Percentiles rank a stretch among this genome's conserved stretches.
These are phyloP conservation scores for Pythium phragmitis DNA, from an alignment of 352 stramenopile genomes.

Conservation along the genomic window DNA sequence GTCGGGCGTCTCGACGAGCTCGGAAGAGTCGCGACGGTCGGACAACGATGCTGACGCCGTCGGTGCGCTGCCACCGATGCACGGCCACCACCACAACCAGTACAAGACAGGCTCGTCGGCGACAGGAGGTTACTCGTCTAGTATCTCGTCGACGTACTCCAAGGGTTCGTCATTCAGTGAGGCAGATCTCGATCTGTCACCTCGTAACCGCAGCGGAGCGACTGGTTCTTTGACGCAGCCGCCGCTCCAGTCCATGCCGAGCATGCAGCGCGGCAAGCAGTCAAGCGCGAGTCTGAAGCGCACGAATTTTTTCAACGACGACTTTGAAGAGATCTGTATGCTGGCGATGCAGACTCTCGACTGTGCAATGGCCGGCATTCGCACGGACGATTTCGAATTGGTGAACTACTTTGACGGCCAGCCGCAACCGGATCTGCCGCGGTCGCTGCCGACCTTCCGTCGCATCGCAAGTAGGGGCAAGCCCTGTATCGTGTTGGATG, in stretches of 20 bases:
- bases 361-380: conserved; percentile 86
- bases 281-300: conserved; percentile 31
- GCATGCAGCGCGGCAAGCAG: conserved; percentile 5
- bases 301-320: conserved; percentile 87
- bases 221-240: conserved; percentile 33
- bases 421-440: conserved; percentile 51
- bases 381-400: conserved; percentile 86
- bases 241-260: conserved; percentile 19
- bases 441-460: conserved; percentile 83
- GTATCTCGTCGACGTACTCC: conserved; percentile 25
- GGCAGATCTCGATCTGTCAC: conserved; percentile 24
- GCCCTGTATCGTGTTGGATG: conserved; percentile 86
- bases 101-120: conserved; percentile 20
- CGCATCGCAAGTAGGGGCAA: conserved; percentile 84
- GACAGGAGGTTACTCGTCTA: conserved; percentile 18
- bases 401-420: conserved; percentile 76
- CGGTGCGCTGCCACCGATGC: conserved; percentile 14
- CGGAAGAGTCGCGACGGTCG: conserved; percentile 30
- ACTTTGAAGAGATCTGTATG: conserved; percentile 88
- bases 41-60: conserved; percentile 23
- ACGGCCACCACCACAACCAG: not conserved
- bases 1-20: conserved; percentile 30
- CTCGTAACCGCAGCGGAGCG: conserved; percentile 29
- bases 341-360: conserved; percentile 85
- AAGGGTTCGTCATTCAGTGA: conserved; percentile 33